Evolutionary conservation across 306 rosid genomes (phyloP), one percentile per base, ranked within the genome.

Genomic region (Lotus japonicus): DNA sequence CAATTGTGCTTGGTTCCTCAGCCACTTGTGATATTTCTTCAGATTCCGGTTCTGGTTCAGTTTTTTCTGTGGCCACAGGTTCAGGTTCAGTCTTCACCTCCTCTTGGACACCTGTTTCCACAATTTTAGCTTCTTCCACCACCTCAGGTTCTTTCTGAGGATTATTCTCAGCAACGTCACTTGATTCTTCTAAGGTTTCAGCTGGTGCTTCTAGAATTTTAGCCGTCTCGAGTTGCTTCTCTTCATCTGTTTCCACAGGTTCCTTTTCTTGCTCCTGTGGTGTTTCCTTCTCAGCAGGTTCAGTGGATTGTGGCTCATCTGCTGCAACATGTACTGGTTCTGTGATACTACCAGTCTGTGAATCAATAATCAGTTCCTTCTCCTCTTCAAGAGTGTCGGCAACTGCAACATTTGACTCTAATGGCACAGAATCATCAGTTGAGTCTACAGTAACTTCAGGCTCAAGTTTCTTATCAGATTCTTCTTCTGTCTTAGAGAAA

Each of bases 141-240:
- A 44, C 38, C 42, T 76, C 75, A 51, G 68, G 48, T 43, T 65
- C 73, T 64, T 9, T 11, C 10, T 8, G 58, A 64, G 73, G 77
- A 58, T 8, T 23, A 75, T 46, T 17, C 58, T 48, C 76, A 11
- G 13, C 39, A 0, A 11, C 3, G 11, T 73, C 35, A 18, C 52
- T 68, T 21, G 79, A 19, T 15, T 38, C 17, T 33, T 66, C 82
- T 55, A 33, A 35, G 56, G 62, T 60, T 56, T 61, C 79, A 38
- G 23, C 62, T 12, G 67, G 35, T 38, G 50, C 75, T 68, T 74
- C 65, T 59, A 58, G 77, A 77, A 71, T 49, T 15, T 72, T 79
- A 26, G 12, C 74, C 41, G 11, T 53, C 54, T 84, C 66, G 9
- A 79, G 60, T 70, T 67, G 54, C 52, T 62, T 85, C 61, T 81